These are phyloP conservation scores for Nigrograna mackinnonii DNA, from an alignment of 2,329 filamentous ascomycete genomes.

Conservation along the genomic window DNA sequence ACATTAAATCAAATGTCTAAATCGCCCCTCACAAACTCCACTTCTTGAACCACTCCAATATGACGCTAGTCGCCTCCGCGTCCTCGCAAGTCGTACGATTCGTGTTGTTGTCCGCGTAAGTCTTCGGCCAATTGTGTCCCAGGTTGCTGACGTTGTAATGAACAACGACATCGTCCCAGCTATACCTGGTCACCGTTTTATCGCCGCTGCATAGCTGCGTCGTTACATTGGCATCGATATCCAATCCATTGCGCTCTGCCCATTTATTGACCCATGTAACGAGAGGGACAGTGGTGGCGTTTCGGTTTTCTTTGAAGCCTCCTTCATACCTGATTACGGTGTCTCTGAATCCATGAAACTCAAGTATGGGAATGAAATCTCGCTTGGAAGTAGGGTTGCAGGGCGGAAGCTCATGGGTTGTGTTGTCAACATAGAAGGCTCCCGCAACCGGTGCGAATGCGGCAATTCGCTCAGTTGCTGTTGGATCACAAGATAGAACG, in stretches of 20 bases:
- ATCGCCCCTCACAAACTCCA: slow-evolving; percentile 23
- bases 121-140: slow-evolving; percentile 47
- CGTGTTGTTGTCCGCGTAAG: slow-evolving; percentile 30
- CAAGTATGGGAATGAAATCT: slow-evolving; percentile 44
- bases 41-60: slow-evolving; percentile 33
- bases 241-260: slow-evolving; percentile 39
- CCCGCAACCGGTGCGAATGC: slow-evolving; percentile 55
- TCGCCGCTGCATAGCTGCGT: slow-evolving; percentile 31
- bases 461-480: slow-evolving; percentile 47
- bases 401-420: slow-evolving; percentile 19
- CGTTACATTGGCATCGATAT: slow-evolving; percentile 26
- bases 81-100: slow-evolving; percentile 28
- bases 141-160: slow-evolving; percentile 45
- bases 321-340: slow-evolving; percentile 46
- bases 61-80: slow-evolving; percentile 33
- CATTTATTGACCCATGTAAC: slow-evolving; percentile 40
- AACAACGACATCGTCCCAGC: slow-evolving; percentile 34
- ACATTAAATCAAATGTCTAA: too few species aligned
- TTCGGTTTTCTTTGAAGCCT: slow-evolving; percentile 27
- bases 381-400: slow-evolving; percentile 31
- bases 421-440: slow-evolving; percentile 46
- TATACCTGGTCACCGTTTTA: slow-evolving; percentile 26
- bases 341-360: slow-evolving; percentile 50
- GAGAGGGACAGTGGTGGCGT: slow-evolving; percentile 17
- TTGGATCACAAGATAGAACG: slow-evolving; percentile 51